Base-by-base conservation (phyloP, 2,329 filamentous ascomycete species). In the Cercospora brassicicola region DNA sequence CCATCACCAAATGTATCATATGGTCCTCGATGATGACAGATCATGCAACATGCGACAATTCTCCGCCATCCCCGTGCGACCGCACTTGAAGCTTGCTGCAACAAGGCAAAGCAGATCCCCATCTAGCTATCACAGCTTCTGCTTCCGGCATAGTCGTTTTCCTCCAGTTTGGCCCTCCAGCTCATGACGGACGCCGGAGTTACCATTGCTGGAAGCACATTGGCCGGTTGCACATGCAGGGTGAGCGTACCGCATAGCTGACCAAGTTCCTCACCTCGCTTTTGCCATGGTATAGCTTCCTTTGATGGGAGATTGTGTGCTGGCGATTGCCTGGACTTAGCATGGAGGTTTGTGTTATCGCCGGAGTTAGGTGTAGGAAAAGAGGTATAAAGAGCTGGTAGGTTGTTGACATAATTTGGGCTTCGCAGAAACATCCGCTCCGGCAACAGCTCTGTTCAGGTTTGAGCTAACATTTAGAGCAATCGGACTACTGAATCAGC, bases 21-120 rank as follows among this genome's bases (percentile, higher is more conserved):
- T 42, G 36, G 15, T n/a, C 36, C 36, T 42, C 6, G 36, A n/a
- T 42, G 36, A 42, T 42, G 36, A 42, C 36, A 42, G 36, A 42
- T 42, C 36, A 42, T 42, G 36, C 36, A 42, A 42, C 36, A 42
- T n/a, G 36, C 36, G 15, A 42, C 36, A 51, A 51, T 51, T 13
- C 10, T 23, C 45, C 45, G 20, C 45, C 45, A 15, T 23, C 20
- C 45, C 26, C 53, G 11, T 57, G 53, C 53, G 53, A 57, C 26
- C 53, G 53, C 53, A 57, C 53, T 3, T 33, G 26, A n/a, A 28
- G 26, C 20, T 28, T 28, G 53, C 53, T 57, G 53, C 30, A 57
- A 57, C 53, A 11, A 57, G 53, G 53, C 53, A 57, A 31, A 57
- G 53, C 53, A 57, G 53, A 30, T 57, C 53, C 53, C 53, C 26